phyloP scores from a whole-genome alignment of 768 basidiomycete genomes.

The Candolleomyces efflorescens region DNA sequence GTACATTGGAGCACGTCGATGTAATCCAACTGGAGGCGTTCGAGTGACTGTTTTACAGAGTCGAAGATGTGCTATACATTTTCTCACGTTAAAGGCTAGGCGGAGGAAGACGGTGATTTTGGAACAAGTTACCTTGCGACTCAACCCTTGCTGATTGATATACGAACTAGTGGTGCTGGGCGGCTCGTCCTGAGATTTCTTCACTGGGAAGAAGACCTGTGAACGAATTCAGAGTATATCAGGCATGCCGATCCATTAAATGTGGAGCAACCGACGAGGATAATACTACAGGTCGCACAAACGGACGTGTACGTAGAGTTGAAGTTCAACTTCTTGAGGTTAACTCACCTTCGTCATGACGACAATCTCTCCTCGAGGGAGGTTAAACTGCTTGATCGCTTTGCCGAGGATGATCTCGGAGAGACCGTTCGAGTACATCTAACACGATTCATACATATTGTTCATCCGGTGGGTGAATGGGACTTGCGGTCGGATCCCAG shows the following conservation, averaged over 20 bases:
- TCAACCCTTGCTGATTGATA: conserved; percentile 48
- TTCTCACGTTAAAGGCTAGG: too few relatives aligned
- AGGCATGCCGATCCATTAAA: neutral
- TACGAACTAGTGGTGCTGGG: conserved; percentile 34
- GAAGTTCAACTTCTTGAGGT: too few relatives aligned
- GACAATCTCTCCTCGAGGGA: conserved; percentile 73
- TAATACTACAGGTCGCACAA: too few relatives aligned
- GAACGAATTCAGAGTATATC: conserved; percentile 24
- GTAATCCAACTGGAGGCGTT: conserved; percentile 71
- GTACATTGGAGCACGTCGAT: conserved; percentile 72
- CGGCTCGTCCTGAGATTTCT: conserved; percentile 13
- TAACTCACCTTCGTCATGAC: conserved; percentile 66
- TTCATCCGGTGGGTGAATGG: too few relatives aligned
- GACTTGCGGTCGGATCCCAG: too few relatives aligned
- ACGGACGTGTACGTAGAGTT: too few relatives aligned
- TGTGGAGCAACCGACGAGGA: too few relatives aligned
- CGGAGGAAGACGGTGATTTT: too few relatives aligned
- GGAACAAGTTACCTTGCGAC: conserved; percentile 23
- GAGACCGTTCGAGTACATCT: conserved; percentile 64
- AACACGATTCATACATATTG: neutral
- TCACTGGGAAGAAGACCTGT: conserved; percentile 26
- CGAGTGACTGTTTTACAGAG: conserved; percentile 55
- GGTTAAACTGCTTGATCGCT: conserved; percentile 58
- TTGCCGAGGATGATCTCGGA: conserved; percentile 69
- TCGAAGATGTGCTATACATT: conserved; percentile 63